Percentiles rank a stretch among this genome's conserved stretches.
Evolutionary conservation across 495 filamentous ascomycete genomes (phyloP).

Genomic region (Margaritispora aquatica): DNA sequence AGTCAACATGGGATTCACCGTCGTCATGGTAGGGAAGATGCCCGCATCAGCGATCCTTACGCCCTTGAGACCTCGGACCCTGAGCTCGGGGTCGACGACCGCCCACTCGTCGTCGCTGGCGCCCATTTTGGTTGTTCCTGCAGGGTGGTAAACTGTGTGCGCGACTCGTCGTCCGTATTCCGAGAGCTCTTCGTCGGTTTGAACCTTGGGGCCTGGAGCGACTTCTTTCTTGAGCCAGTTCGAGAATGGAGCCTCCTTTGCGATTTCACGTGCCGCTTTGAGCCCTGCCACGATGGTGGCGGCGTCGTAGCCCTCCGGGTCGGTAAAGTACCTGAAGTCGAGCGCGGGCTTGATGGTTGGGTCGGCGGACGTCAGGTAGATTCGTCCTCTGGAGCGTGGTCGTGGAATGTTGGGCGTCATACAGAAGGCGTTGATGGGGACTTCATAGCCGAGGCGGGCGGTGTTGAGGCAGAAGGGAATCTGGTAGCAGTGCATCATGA

Average conservation of each 20-base stretch:
- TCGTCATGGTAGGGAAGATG: conserved; percentile 52
- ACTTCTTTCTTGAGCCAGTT: conserved; percentile 76
- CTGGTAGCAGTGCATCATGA: conserved; percentile 94
- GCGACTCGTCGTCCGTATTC: conserved; percentile 70
- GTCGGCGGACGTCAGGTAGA: conserved; percentile 67
- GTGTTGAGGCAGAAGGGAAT: conserved; percentile 75
- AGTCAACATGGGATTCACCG: conserved; percentile 58
- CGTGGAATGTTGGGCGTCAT: conserved; percentile 90
- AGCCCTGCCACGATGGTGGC: conserved; percentile 76
- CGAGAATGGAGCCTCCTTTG: conserved; percentile 64
- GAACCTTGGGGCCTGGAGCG: conserved; percentile 62
- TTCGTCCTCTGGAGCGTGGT: conserved; percentile 63
- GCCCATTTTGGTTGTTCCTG: conserved; percentile 85
- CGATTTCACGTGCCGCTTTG: conserved; percentile 63
- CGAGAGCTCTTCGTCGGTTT: conserved; percentile 63
- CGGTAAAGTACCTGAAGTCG: conserved; percentile 86
- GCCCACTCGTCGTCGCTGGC: conserved; percentile 56
- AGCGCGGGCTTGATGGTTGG: conserved; percentile 70
- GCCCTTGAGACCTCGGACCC: conserved; percentile 44
- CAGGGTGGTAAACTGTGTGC: conserved; percentile 83
- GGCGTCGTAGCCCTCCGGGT: conserved; percentile 76
- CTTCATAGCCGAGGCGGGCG: conserved; percentile 62
- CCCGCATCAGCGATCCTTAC: conserved; percentile 55
- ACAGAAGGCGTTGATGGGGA: conserved; percentile 73
- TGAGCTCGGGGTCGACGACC: conserved; percentile 50